Conservation (phyloP, 352 stramenopile species). For the Nothophytophthora sp. region DNA sequence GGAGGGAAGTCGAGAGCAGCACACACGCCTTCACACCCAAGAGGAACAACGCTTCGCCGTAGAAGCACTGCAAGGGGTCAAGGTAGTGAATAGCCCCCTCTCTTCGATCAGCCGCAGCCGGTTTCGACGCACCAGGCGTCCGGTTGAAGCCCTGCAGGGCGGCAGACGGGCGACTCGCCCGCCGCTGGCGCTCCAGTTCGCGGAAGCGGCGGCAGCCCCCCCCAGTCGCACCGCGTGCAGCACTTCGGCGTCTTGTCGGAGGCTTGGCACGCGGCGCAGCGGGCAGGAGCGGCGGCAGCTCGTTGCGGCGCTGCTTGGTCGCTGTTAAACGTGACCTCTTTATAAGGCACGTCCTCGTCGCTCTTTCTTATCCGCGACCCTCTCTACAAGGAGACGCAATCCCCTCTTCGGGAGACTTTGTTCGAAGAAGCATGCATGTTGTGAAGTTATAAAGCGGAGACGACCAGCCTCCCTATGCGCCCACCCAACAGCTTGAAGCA, state of each 20-base stretch:
- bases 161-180: slow-evolving; percentile 16
- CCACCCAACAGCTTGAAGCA: too few relatives aligned
- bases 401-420: slow-evolving; percentile 10
- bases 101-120: too few relatives aligned
- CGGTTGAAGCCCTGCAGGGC: slow-evolving; percentile 23
- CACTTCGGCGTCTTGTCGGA: slow-evolving; percentile 19
- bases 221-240: slow-evolving; percentile 59
- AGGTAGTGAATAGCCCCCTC: too few relatives aligned
- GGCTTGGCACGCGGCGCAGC: slow-evolving; percentile 19
- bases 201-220: slow-evolving; percentile 23
- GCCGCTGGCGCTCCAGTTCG: slow-evolving; percentile 37
- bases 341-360: too few relatives aligned
- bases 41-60: slow-evolving; percentile 75
- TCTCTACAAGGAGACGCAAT: slow-evolving; percentile 8
- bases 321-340: too few relatives aligned
- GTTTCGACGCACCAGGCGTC: too few relatives aligned
- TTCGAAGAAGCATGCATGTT: not conserved
- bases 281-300: not conserved
- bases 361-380: not conserved
- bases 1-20: slow-evolving; percentile 68
- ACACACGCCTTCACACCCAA: slow-evolving; percentile 61
- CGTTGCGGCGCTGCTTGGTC: too few relatives aligned
- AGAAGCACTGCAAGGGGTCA: slow-evolving; percentile 61
- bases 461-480: too few relatives aligned
- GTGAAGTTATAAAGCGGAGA: not conserved